Conservation (phyloP, 495 filamentous ascomycete species). For the Xylaria acuta region DNA sequence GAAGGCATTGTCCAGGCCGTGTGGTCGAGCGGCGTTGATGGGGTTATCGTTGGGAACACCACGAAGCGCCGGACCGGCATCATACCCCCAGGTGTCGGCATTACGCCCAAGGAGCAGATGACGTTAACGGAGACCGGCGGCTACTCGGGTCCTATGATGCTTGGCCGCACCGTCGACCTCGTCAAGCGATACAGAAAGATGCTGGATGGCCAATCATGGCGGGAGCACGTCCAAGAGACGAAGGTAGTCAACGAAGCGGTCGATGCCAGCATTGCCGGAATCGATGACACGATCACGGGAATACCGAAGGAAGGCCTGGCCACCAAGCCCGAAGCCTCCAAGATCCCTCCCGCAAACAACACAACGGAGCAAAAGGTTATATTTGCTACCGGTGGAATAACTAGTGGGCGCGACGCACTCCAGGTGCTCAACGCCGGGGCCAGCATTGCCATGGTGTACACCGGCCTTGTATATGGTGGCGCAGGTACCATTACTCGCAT, state of each 20-base stretch:
- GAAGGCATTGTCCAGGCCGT: conserved; percentile 87
- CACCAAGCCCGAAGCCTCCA: neutral
- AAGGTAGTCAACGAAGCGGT: conserved; percentile 40
- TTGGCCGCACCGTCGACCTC: conserved; percentile 74
- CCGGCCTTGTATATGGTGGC: conserved; percentile 81
- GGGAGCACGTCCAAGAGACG: conserved; percentile 31
- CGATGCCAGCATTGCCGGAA: conserved; percentile 33
- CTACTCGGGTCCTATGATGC: conserved; percentile 87
- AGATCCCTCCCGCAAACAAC: conserved; percentile 13
- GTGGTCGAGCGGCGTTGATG: conserved; percentile 83
- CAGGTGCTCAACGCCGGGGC: conserved; percentile 84
- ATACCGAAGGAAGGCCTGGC: conserved; percentile 35
- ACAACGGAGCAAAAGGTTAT: conserved; percentile 71
- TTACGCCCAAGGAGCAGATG: conserved; percentile 69
- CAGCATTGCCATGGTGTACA: conserved; percentile 85
- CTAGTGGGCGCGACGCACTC: conserved; percentile 79
- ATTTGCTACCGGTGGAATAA: conserved; percentile 92
- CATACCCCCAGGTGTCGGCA: conserved; percentile 65
- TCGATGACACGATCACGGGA: conserved; percentile 41
- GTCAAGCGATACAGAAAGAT: conserved; percentile 78
- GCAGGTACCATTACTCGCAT: conserved; percentile 84
- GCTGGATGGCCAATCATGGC: conserved; percentile 63
- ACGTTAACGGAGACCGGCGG: conserved; percentile 80
- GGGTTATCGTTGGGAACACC: conserved; percentile 97
- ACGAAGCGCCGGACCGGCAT: conserved; percentile 79